Conservation (phyloP, 148 eudicot genomes). For the Vaccinium corymbosum region DNA sequence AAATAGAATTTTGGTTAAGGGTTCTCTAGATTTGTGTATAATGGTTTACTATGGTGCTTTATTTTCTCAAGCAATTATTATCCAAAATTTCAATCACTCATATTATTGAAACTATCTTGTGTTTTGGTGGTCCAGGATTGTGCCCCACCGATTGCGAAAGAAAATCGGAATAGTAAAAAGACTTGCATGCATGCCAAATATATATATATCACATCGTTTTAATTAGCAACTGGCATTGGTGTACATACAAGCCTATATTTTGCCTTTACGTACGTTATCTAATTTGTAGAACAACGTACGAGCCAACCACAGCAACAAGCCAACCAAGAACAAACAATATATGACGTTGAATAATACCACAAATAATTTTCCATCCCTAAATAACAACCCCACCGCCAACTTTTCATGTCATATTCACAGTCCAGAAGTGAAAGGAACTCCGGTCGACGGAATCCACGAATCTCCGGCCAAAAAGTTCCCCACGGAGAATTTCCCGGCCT, state of each 20-base stretch:
- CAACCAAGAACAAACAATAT: background rate
- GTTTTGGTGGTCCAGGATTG: too few species aligned
- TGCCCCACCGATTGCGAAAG: too few species aligned
- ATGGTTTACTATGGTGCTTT: too few species aligned
- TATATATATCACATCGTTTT: too few species aligned
- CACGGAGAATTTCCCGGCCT: constrained; percentile 44
- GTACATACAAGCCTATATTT: background rate
- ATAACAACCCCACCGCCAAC: background rate
- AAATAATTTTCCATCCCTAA: background rate
- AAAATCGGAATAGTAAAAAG: too few species aligned
- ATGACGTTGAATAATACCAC: background rate
- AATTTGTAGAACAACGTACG: background rate
- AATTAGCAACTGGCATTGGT: background rate
- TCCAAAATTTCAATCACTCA: too few species aligned
- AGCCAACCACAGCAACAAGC: background rate
- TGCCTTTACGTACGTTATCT: background rate
- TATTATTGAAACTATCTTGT: too few species aligned
- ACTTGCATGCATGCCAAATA: too few species aligned
- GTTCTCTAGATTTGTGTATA: too few species aligned
- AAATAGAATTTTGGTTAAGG: too few species aligned
- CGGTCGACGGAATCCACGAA: constrained; percentile 46
- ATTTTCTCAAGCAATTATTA: too few species aligned
- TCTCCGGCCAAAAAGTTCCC: constrained; percentile 44
- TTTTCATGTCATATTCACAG: constrained; percentile 22
- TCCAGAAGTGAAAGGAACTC: constrained; percentile 46